phyloP scores from a whole-genome alignment of 495 filamentous ascomycete species.

The Annulohypoxylon nitens region DNA sequence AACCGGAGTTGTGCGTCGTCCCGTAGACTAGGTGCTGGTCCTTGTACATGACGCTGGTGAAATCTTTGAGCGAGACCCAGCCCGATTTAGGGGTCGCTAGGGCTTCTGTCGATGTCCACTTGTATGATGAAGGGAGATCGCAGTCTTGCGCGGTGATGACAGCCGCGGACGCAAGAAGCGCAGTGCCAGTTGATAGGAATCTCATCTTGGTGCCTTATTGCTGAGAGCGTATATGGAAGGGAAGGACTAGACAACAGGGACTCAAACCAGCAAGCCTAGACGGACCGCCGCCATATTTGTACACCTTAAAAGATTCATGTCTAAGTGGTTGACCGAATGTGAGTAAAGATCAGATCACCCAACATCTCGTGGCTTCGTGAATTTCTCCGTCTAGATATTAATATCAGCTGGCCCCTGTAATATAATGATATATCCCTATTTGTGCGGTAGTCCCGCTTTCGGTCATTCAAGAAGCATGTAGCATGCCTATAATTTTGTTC shows the following conservation, averaged over 20 bases:
- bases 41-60: slow-evolving; percentile 64
- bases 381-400: background rate
- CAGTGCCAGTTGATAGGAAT: slow-evolving; percentile 14
- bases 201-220: slow-evolving; percentile 31
- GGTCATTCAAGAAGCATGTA: background rate
- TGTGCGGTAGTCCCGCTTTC: too few relatives aligned
- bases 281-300: background rate
- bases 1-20: slow-evolving; percentile 54
- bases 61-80: slow-evolving; percentile 71
- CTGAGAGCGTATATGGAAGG: background rate
- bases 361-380: background rate
- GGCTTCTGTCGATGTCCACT: slow-evolving; percentile 65
- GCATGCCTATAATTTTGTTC: background rate
- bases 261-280: too few relatives aligned
- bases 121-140: slow-evolving; percentile 66
- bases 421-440: background rate
- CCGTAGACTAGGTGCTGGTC: slow-evolving; percentile 69
- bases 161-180: slow-evolving; percentile 44
- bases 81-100: slow-evolving; percentile 65
- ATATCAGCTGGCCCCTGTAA: background rate
- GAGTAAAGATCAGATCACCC: background rate
- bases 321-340: background rate
- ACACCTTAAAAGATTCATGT: background rate
- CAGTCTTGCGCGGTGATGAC: slow-evolving; percentile 53
- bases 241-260: background rate